These are phyloP conservation scores for Candida pini DNA, from an alignment of 805 yeast species.

Conservation along the genomic window DNA sequence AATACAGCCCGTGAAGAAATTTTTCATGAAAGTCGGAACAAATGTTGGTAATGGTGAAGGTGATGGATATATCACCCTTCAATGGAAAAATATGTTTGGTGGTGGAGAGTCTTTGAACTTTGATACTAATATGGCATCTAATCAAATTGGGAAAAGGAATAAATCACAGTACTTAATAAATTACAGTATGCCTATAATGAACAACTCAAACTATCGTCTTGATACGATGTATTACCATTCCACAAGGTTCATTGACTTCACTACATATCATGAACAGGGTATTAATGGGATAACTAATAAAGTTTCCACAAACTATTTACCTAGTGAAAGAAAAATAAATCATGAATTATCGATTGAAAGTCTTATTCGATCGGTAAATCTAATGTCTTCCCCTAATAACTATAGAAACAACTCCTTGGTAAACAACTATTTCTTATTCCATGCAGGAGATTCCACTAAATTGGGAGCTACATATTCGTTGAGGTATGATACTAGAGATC, in stretches of 20 bases:
- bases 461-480: slow-evolving; percentile 36
- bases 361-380: slow-evolving; percentile 35
- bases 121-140: slow-evolving; percentile 38
- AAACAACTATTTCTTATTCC: slow-evolving; percentile 29
- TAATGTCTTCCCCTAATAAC: slow-evolving; percentile 16
- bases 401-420: slow-evolving; percentile 27
- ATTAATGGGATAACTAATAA: slow-evolving; percentile 39
- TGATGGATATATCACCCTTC: slow-evolving; percentile 82
- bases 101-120: slow-evolving; percentile 49
- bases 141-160: slow-evolving; percentile 41
- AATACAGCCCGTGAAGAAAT: slow-evolving; percentile 57
- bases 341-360: slow-evolving; percentile 47
- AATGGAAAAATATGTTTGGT: slow-evolving; percentile 51
- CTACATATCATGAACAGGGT: slow-evolving; percentile 38
- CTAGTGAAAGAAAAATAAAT: slow-evolving; percentile 26
- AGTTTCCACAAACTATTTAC: slow-evolving; percentile 30
- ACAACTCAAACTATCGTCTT: slow-evolving; percentile 34
- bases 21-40: slow-evolving; percentile 88
- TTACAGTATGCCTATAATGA: slow-evolving; percentile 40
- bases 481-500: slow-evolving; percentile 41
- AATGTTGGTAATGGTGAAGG: slow-evolving; percentile 97
- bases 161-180: slow-evolving; percentile 44
- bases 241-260: slow-evolving; percentile 42
- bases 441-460: slow-evolving; percentile 43
- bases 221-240: slow-evolving; percentile 38